These are phyloP conservation scores for Rubia tinctorum DNA, from an alignment of 305 asterid genomes.

Conservation along the genomic window DNA sequence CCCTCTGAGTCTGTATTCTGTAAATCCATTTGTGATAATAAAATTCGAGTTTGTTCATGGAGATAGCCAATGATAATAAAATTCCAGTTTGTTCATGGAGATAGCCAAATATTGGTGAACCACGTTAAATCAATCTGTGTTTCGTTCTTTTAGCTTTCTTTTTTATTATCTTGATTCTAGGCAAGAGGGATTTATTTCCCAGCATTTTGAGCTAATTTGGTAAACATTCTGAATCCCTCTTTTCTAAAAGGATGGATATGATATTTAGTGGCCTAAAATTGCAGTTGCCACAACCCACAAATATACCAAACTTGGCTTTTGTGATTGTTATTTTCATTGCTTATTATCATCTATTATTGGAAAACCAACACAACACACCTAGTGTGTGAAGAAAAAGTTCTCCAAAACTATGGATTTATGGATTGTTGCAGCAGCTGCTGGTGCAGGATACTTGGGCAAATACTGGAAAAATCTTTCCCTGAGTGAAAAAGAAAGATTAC, in stretches of 20 bases:
- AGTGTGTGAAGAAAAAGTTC: slow-evolving; percentile 7
- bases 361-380: neutral
- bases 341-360: neutral
- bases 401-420: slow-evolving; percentile 54
- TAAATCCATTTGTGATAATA: too few relatives aligned
- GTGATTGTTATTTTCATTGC: neutral
- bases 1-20: too few relatives aligned
- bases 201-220: neutral
- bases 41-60: too few relatives aligned
- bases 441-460: slow-evolving; percentile 74
- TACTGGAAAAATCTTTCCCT: slow-evolving; percentile 42
- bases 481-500: slow-evolving; percentile 35
- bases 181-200: too few relatives aligned
- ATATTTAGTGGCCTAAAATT: slow-evolving; percentile 3
- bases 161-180: too few relatives aligned
- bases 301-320: too few relatives aligned
- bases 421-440: slow-evolving; percentile 85
- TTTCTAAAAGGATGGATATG: neutral
- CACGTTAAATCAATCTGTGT: too few relatives aligned
- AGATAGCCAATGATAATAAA: too few relatives aligned
- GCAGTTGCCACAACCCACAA: neutral
- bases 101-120: too few relatives aligned
- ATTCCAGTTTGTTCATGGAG: too few relatives aligned
- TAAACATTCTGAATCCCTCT: neutral
- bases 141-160: too few relatives aligned